Evolutionary conservation across 2,329 filamentous ascomycete species (phyloP).

Genomic region (Arachnopeziza araneosa): DNA sequence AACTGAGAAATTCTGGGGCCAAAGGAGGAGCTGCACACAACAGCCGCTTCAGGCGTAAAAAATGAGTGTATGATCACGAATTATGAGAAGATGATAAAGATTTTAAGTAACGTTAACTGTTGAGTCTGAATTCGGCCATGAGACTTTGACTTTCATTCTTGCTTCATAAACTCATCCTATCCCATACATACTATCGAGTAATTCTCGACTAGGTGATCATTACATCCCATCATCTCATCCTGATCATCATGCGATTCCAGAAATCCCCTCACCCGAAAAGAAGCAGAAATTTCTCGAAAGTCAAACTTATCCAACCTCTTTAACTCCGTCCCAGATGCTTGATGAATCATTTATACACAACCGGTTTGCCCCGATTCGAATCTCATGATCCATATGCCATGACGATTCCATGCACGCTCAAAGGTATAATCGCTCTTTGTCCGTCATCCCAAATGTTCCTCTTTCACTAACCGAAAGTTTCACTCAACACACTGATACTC

Average conservation of each 20-base stretch:
- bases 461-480: constrained; percentile 34
- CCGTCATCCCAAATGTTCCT: constrained; percentile 1
- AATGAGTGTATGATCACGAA: constrained; percentile 16
- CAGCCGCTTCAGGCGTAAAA: constrained; percentile 52
- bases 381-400: neutral
- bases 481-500: constrained; percentile 75
- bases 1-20: constrained; percentile 55
- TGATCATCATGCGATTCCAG: neutral
- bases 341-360: constrained; percentile 18
- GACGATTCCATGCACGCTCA: constrained; percentile 22
- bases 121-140: neutral
- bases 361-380: constrained; percentile 2
- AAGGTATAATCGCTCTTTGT: constrained; percentile 14
- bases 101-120: neutral
- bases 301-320: constrained; percentile 7
- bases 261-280: neutral
- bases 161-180: neutral
- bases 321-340: constrained; percentile 23
- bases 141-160: neutral
- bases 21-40: constrained; percentile 55
- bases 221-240: constrained; percentile 9
- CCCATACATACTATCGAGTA: constrained; percentile 6
- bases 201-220: neutral
- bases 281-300: constrained; percentile 6
- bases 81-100: neutral